Evolutionary conservation across 768 basidiomycete species (phyloP), one percentile per base, ranked within the genome.

Genomic region (Boletellus sp.): DNA sequence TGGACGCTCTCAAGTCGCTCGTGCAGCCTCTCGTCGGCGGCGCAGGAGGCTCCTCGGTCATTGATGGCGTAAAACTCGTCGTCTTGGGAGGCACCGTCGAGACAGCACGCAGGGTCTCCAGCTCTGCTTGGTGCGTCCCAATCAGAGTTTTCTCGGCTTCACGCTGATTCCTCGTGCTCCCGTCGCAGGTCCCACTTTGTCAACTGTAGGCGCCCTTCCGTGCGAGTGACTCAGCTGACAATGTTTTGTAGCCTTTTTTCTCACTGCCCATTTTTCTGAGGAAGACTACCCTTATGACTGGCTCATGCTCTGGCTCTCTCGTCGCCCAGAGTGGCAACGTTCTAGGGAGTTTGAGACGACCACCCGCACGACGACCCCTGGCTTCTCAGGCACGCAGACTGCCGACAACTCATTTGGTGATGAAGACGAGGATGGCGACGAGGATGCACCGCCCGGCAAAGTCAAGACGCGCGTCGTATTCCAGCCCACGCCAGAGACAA

Each of bases 211-310:
- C 72, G 33, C 48, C 46, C 42, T 37, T 26, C 15, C 17, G 12
- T 20, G 19, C 45, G n/a, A 48, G 49, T 43, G 15, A 24, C 50
- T 48, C 51, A 2, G 15, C 54, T 59, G 19, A 62, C 35, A 7
- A 17, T 50, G 0, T 16, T 23, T 39, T 12, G 12, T 65, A 86
- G 85, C 85, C 0, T 87, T 87, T 77, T 92, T 91, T 81, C 80
- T 92, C 45, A 92, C 90, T 15, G 90, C 90, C 9, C 87, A 91
- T 69, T 92, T 92, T 73, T 86, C 83, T 56, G 90, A 92, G 70
- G 90, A 92, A 68, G 90, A 92, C 63, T 87, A 87, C 55, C 90
- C 89, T 4, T 92, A 90, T 58, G 89, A 92, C 70, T 92, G 89
- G 89, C 77, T 92, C 45, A 91, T 91, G 87, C 77, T 90, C 28